Evolutionary conservation across 192 early-diverging fungal genomes (phyloP).

Genomic region (Coemansia javaensis): DNA sequence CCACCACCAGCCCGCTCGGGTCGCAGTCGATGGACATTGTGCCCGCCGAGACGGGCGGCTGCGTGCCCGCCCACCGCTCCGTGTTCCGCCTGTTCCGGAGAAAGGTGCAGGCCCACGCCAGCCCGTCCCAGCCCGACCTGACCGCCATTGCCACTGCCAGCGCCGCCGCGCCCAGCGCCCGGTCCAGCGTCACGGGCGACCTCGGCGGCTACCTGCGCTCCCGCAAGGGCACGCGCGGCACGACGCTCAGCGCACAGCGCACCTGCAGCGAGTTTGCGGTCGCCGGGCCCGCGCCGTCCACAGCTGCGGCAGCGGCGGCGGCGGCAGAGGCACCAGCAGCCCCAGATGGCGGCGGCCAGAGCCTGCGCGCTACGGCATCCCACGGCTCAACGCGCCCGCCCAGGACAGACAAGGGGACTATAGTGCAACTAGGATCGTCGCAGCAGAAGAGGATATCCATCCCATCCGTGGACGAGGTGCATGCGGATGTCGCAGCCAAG

Average conservation of each 20-base stretch:
- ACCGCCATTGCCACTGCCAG: not conserved
- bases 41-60: conserved; percentile 18
- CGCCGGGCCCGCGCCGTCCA: conserved; percentile 25
- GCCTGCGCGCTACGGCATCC: conserved; percentile 3
- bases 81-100: conserved; percentile 40
- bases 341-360: not conserved
- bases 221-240: conserved; percentile 27
- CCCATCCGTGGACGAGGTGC: conserved; percentile 30
- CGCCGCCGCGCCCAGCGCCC: conserved; percentile 6
- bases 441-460: conserved; percentile 27
- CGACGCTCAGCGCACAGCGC: conserved; percentile 45
- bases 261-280: conserved; percentile 46
- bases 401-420: conserved; percentile 46
- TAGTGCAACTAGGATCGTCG: conserved; percentile 51
- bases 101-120: conserved; percentile 13
- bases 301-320: not conserved
- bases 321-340: not conserved
- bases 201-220: conserved; percentile 46
- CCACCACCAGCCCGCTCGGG: conserved; percentile 7
- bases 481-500: conserved; percentile 19
- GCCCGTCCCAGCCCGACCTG: conserved; percentile 1
- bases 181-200: conserved; percentile 30
- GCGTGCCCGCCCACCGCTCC: conserved; percentile 42
- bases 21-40: conserved; percentile 11
- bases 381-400: conserved; percentile 8